Evolutionary conservation across 345 rosid genomes (phyloP), one percentile per base, ranked within the genome.

Genomic region (Citrus medica): DNA sequence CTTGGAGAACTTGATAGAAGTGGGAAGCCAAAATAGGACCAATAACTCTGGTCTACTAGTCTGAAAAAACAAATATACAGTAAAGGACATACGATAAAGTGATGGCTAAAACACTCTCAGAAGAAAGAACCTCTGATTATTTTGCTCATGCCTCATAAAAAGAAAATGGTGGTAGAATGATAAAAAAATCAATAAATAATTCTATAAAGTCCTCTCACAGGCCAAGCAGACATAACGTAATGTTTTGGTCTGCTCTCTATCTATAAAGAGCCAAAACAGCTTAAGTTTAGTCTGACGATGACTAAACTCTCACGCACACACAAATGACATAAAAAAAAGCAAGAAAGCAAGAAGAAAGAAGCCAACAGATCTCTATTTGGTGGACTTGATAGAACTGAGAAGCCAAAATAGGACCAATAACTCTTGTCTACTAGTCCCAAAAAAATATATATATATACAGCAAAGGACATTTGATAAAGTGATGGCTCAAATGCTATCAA

Each of bases 1-100:
- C 30, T 37, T 22, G 65, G 7, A 69, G 59, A 64, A n/a, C 60
- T 71, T 25, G 74, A 30, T 35, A 48, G 68, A 67, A 67, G 38
- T 48, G 53, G 33, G 66, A 28, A 65, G 78, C 79, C 83, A 75
- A 78, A 77, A 71, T n/a, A 71, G 75, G 80, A 74, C 64, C 65
- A 35, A 33, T 67, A 25, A 40, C 69, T n/a, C 13, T 80, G 53
- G 82, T 67, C 65, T 61, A 53, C 48, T 61, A 8, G 77, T 55
- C 79, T 69, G 68, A 46, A 53, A 46, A 67, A 81, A 6, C 40
- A 40, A 69, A 25, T 61, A 75, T 51, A 62, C 24, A 60, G 37
- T 37, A 65, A 69, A 38, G 58, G 71, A 28, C 72, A 78, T 24
- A 32, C 19, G 55, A 63, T 48, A 76, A 81, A 81, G 82, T 83